These are phyloP conservation scores for Fusarium sp. DNA, from an alignment of 2,329 filamentous ascomycete species.

Conservation along the genomic window DNA sequence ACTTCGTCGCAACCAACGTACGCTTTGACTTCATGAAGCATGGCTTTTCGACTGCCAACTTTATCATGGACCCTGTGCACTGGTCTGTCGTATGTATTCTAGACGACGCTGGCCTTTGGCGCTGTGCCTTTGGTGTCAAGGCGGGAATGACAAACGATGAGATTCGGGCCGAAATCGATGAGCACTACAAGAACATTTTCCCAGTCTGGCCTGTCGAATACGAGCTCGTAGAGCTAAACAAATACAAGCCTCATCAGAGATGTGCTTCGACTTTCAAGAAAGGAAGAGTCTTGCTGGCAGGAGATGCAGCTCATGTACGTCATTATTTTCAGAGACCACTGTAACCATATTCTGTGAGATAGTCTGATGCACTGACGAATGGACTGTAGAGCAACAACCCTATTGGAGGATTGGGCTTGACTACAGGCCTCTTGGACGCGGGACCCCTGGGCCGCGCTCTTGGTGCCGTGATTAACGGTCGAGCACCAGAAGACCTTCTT, in stretches of 20 bases:
- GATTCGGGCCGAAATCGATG: background rate
- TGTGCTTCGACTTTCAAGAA: background rate
- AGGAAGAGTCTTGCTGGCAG: background rate
- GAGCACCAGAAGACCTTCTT: background rate
- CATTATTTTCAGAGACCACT: fast-evolving
- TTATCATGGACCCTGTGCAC: background rate
- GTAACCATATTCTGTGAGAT: fast-evolving
- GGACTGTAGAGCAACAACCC: background rate
- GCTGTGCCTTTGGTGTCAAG: background rate
- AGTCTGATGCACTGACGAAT: fast-evolving
- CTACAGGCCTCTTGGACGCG: background rate
- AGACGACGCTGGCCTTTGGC: background rate
- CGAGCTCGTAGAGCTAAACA: background rate
- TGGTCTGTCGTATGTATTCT: background rate
- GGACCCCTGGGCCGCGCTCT: background rate
- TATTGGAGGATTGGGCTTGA: background rate
- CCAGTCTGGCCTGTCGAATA: background rate
- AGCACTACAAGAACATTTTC: background rate
- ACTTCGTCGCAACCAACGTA: background rate
- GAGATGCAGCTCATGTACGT: background rate
- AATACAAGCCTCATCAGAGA: background rate
- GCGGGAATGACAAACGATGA: background rate
- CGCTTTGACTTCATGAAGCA: background rate
- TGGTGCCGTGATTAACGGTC: background rate
- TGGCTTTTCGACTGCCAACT: background rate